These are phyloP conservation scores for Achlya hypogyna DNA, from an alignment of 352 stramenopile species.

Conservation along the genomic window DNA sequence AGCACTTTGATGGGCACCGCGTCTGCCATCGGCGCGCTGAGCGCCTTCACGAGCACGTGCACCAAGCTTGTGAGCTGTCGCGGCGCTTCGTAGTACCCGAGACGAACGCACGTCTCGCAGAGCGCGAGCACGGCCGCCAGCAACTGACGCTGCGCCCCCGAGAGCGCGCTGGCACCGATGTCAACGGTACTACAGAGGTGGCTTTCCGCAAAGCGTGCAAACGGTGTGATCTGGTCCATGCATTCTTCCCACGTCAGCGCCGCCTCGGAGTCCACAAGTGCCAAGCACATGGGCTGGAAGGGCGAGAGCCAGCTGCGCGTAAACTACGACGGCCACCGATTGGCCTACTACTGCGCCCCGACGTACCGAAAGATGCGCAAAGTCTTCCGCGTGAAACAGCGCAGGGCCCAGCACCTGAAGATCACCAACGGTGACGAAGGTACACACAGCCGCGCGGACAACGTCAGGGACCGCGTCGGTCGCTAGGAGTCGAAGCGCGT, in stretches of 20 bases:
- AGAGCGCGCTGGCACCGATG: neutral
- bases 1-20: neutral
- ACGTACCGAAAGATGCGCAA: neutral
- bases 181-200: neutral
- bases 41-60: neutral
- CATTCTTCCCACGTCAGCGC: neutral
- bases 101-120: neutral
- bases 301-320: neutral
- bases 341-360: too few relatives aligned
- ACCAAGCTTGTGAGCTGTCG: neutral
- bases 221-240: neutral
- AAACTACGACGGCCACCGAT: too few relatives aligned
- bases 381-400: neutral
- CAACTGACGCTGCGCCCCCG: neutral
- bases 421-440: neutral
- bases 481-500: neutral
- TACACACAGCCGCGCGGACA: neutral
- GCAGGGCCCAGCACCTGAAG: neutral
- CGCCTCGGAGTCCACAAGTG: neutral
- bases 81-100: neutral
- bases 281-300: neutral
- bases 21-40: neutral
- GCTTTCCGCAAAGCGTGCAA: neutral
- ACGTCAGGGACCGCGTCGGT: neutral
- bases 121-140: neutral